These are phyloP conservation scores for Oryza brachyantha DNA, from an alignment of 176 grass and related monocot species.

Conservation along the genomic window DNA sequence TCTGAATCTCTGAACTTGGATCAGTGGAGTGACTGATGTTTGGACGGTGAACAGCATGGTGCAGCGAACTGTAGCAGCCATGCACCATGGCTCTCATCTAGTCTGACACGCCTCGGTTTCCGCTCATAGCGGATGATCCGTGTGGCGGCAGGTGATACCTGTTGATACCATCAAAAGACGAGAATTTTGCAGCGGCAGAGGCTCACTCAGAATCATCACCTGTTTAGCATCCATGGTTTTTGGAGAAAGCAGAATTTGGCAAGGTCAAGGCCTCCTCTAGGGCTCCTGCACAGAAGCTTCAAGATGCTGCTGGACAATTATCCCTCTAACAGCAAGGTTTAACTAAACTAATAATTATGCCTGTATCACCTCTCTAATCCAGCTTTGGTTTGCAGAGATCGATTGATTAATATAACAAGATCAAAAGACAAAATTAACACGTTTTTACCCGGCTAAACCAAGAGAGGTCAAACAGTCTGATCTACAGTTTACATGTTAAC, in stretches of 20 bases:
- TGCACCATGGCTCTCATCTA: neutral
- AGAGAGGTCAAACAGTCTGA: neutral
- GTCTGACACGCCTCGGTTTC: neutral
- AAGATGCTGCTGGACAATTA: neutral
- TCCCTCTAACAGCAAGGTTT: neutral
- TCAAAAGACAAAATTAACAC: conserved; percentile 6
- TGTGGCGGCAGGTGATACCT: neutral
- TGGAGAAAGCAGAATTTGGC: neutral
- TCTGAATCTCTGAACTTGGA: neutral
- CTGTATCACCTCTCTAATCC: neutral
- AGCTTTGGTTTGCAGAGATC: conserved; percentile 2
- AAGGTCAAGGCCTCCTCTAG: neutral
- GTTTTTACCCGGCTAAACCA: conserved; percentile 1
- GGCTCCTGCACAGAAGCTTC: neutral
- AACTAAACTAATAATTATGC: neutral
- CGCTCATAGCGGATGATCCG: accelerated
- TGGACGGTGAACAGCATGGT: neutral
- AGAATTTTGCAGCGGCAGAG: conserved; percentile 1
- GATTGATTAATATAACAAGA: neutral
- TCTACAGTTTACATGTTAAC: neutral
- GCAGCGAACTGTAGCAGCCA: neutral
- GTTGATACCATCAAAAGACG: neutral
- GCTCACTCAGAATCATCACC: neutral
- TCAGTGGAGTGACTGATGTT: neutral
- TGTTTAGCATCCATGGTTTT: conserved; percentile 6